Percentiles rank a stretch among this genome's conserved stretches.
Conservation (phyloP, 1,139 yeast genomes). For the Geotrichum phurueaensis region DNA sequence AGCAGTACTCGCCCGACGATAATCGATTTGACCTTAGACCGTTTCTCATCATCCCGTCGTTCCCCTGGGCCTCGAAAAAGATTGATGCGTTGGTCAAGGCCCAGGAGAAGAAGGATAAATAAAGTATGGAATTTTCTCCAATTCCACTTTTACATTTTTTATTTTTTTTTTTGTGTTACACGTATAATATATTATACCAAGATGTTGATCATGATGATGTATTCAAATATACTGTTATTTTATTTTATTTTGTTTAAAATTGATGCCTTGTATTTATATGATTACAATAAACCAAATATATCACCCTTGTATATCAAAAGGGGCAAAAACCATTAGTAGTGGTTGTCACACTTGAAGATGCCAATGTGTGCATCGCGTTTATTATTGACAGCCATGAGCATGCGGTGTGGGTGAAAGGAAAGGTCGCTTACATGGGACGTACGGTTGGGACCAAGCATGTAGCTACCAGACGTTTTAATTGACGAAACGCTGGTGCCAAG, state of each 20-base stretch:
- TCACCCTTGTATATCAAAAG: too few species aligned
- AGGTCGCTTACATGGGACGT: conserved; percentile 56
- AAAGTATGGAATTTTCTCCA: too few species aligned
- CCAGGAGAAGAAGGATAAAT: conserved; percentile 2
- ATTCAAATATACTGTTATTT: not conserved
- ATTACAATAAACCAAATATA: not conserved
- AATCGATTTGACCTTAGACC: conserved; percentile 94
- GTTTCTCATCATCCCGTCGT: conserved; percentile 83
- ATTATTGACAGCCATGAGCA: conserved; percentile 85
- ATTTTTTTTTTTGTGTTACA: too few species aligned
- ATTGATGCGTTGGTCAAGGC: conserved; percentile 63
- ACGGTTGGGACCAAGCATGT: conserved; percentile 32
- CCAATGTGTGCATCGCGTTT: conserved; percentile 72
- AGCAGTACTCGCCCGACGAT: conserved; percentile 95
- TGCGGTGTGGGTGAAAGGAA: conserved; percentile 87
- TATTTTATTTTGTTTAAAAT: not conserved
- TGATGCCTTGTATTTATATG: not conserved
- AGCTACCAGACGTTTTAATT: conserved; percentile 48
- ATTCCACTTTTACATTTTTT: not conserved
- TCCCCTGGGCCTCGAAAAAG: conserved; percentile 83
- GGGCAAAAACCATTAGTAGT: too few species aligned
- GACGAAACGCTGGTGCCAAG: conserved; percentile 66
- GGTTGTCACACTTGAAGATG: conserved; percentile 47
- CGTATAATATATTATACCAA: not conserved
- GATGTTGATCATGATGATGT: not conserved